Base-by-base conservation (phyloP, 179 eudicot genomes). In the Drosera spatulata region DNA sequence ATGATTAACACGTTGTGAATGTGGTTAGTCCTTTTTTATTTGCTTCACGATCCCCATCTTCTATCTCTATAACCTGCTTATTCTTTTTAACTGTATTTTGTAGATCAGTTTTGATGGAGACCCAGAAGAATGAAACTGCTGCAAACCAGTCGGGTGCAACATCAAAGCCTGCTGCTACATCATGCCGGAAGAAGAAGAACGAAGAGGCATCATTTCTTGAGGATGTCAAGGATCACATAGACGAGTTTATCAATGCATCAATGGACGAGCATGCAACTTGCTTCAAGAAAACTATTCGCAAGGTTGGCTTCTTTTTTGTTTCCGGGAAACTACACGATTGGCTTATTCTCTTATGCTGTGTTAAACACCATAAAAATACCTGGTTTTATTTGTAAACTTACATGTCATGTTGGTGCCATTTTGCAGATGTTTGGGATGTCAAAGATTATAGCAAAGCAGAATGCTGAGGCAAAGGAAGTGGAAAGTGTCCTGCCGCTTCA, bases 221-320 rank as follows among this genome's bases (percentile, higher is more conserved):
- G 74, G 94, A 90, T 69, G 71, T 87, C 37, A 90, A 74, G 70
- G 94, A 83, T 56, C 97, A 87, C 66, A 87, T 90, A 39, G 86
- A 87, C 63, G 97, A 90, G 71, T 87, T 90, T 68, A 69, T 85
- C 54, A 51, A 85, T 73, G 88, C 96, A 66, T 90, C 96, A 41
- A 80, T 85, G 90, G 97, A 87, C 53, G 97, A 90, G 69, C 97
- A 90, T 73, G 83, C 79, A 64, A 77, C 86, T 53, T 87, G 97
- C 81, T 85, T 87, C 39, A 79, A 81, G 54, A 90, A 90, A 72
- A 87, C 90, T 45, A 82, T 90, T 55, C 70, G 77, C 64, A 91
- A 91, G 94, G 96, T 87, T 15, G 55, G 41, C n/a, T 22, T 46
- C 40, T 14, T 12, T 4, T 15, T 39, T 15, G 38, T 44, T 50